These are phyloP conservation scores for Chaetomium sp. DNA, from an alignment of 2,329 filamentous ascomycete genomes.

Conservation along the genomic window DNA sequence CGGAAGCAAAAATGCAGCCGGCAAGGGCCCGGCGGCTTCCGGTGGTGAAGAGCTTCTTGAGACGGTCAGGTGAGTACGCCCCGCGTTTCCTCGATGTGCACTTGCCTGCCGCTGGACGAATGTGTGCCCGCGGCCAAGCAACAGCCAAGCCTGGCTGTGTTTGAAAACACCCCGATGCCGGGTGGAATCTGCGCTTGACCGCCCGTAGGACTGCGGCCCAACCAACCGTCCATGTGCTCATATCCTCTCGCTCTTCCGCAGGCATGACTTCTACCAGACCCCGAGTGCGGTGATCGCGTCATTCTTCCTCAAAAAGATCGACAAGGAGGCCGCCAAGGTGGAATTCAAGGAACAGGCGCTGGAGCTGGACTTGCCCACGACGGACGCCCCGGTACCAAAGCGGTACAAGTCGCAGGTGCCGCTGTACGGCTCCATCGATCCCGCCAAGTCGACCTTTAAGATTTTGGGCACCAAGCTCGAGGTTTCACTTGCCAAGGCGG, in stretches of 20 bases:
- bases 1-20: constrained; percentile 63
- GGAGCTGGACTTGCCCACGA: constrained; percentile 80
- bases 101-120: constrained; percentile 15
- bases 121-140: constrained; percentile 31
- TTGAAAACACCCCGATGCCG: constrained; percentile 25
- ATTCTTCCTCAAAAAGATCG: constrained; percentile 96
- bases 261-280: constrained; percentile 95
- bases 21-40: constrained; percentile 40
- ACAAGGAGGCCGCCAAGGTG: constrained; percentile 75
- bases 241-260: constrained; percentile 38
- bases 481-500: constrained; percentile 70
- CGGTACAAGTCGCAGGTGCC: constrained; percentile 73
- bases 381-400: constrained; percentile 70
- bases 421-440: constrained; percentile 76
- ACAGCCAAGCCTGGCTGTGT: constrained; percentile 35
- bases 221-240: constrained; percentile 24
- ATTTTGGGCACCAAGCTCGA: constrained; percentile 90
- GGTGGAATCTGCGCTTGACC: constrained; percentile 15
- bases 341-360: constrained; percentile 66
- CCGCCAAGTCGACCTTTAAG: constrained; percentile 73
- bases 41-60: constrained; percentile 74
- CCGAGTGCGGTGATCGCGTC: constrained; percentile 80
- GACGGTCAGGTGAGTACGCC: constrained; percentile 65
- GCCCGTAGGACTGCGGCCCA: constrained; percentile 23
- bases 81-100: constrained; percentile 20